Base-by-base conservation (phyloP, 495 filamentous ascomycete species). In the Hypoxylon cercidicola region DNA sequence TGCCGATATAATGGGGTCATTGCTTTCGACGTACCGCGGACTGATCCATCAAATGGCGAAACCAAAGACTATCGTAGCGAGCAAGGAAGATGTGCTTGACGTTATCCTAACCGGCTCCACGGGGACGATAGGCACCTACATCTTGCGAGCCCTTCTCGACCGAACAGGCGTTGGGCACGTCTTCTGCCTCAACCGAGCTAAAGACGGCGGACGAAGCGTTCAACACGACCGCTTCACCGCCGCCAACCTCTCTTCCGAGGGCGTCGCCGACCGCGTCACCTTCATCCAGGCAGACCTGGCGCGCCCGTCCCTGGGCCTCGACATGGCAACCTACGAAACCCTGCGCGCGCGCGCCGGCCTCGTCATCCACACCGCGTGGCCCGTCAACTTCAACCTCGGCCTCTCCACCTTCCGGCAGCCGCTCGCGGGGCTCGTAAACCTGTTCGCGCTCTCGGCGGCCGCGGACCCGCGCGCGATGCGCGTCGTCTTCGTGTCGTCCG, bases 101-200 rank as follows among this genome's bases (percentile, higher is more conserved):
- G 72, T 83, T 20, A 60, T 84, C 48, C 68, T 86, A 9, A 84
- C 79, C 1, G 82, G 82, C 13, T 77, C 79, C 1, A 85, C 83
- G 3, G 83, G 82, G 6, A 68, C 76, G 5, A 63, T 87, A 0
- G 83, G 84, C 15, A 78, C 72, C 2, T 77, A 81, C 55, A 62
- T 85, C 8, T 66, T 86, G 8, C 63, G 74, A 44, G 46, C 60
- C 0, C 64, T 84, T 0, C 49, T 79, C 1, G 43, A 51, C 11
- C 46, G 63, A 2, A 53, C 65, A 0, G 41, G 43, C 0, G 64
- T 84, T 8, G 15, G 48, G 1, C 75, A 77, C 30, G 67, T 85
- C 28, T 75, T 73, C 66, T 87, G 83, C 51, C 72, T 85, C 9
- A 85, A 85, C 67, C 77, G 60, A 1, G 25, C 45, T 12, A 11